These are phyloP conservation scores for Quercus variabilis DNA, from an alignment of 306 rosid genomes.

Conservation along the genomic window DNA sequence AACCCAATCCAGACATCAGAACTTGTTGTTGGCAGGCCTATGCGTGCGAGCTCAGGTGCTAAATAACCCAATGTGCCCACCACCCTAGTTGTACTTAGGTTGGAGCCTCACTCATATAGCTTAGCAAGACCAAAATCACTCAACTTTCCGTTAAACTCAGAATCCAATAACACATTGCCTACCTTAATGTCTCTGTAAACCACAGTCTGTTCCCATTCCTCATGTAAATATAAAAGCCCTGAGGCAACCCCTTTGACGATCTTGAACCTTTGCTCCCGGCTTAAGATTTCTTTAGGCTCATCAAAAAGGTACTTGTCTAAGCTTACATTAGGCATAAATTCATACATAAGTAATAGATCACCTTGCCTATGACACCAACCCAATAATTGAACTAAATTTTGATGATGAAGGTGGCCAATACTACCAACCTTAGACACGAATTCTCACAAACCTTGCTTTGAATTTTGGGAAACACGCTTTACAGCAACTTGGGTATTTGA, in stretches of 20 bases:
- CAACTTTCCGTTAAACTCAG: constrained; percentile 40
- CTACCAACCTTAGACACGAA: constrained; percentile 25
- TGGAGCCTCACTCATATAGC: constrained; percentile 40
- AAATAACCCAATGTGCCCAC: constrained; percentile 25
- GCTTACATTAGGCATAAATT: constrained; percentile 38
- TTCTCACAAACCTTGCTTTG: constrained; percentile 27
- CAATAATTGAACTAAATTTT: constrained; percentile 30
- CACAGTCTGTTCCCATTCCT: constrained; percentile 35
- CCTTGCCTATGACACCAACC: constrained; percentile 28
- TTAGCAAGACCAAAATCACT: constrained; percentile 63
- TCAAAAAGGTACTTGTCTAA: constrained; percentile 39
- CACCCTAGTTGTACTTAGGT: constrained; percentile 41
- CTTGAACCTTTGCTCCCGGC: constrained; percentile 28
- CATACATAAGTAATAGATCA: constrained; percentile 30
- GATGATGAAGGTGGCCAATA: constrained; percentile 30
- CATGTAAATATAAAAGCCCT: constrained; percentile 30
- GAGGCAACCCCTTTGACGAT: constrained; percentile 32
- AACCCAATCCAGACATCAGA: constrained; percentile 28
- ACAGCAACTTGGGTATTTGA: constrained; percentile 24
- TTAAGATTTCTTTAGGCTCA: constrained; percentile 16
- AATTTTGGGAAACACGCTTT: constrained; percentile 29
- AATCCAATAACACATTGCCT: constrained; percentile 47
- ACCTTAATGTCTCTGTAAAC: constrained; percentile 54
- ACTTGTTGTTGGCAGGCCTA: constrained; percentile 18
- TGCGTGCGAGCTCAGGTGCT: constrained; percentile 24